Evolutionary conservation across 345 rosid genomes (phyloP).

Genomic region (Pistacia integerrima): DNA sequence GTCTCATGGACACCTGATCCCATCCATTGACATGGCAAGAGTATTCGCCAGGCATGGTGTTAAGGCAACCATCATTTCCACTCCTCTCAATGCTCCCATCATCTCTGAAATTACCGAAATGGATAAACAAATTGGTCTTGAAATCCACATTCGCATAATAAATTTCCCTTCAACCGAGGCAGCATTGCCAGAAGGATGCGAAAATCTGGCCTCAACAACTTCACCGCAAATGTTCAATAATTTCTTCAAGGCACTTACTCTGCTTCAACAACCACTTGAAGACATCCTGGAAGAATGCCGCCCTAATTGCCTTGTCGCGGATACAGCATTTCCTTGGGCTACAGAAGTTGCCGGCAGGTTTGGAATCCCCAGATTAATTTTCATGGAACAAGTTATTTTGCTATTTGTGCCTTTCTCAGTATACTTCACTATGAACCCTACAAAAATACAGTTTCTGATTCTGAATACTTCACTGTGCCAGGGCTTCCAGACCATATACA

Average conservation of each 20-base stretch:
- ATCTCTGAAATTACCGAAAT: slow-evolving; percentile 34
- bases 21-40: slow-evolving; percentile 55
- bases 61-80: slow-evolving; percentile 50
- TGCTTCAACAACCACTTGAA: slow-evolving; percentile 26
- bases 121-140: slow-evolving; percentile 14
- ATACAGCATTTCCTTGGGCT: slow-evolving; percentile 23
- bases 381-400: background rate
- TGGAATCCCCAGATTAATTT: slow-evolving; percentile 5
- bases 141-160: slow-evolving; percentile 21
- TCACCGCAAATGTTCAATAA: background rate
- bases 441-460: background rate
- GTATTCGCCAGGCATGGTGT: slow-evolving; percentile 46
- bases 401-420: background rate
- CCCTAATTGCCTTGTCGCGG: slow-evolving; percentile 24
- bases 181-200: slow-evolving; percentile 27
- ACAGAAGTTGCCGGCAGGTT: slow-evolving; percentile 13
- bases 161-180: slow-evolving; percentile 24
- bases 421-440: background rate
- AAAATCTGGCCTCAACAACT: slow-evolving; percentile 13
- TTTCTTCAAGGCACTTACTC: background rate
- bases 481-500: background rate
- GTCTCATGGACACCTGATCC: slow-evolving; percentile 55
- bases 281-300: slow-evolving; percentile 7
- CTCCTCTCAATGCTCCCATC: slow-evolving; percentile 48
- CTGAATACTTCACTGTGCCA: background rate